These are phyloP conservation scores for Fusarium sublunatum DNA, from an alignment of 2,329 filamentous ascomycete genomes.

Conservation along the genomic window DNA sequence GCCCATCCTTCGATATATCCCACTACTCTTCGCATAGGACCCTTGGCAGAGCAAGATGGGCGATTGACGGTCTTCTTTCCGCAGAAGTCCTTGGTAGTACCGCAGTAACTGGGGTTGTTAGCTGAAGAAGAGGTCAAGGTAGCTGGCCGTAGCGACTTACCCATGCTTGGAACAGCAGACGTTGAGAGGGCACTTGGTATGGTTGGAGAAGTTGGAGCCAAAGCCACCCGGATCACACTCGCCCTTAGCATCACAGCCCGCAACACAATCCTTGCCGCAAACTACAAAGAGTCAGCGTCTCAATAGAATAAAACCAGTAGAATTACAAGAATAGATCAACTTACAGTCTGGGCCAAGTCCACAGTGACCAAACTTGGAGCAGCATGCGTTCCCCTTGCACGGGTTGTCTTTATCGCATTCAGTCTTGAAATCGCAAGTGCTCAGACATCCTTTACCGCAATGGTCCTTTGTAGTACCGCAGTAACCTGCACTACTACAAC, in stretches of 20 bases:
- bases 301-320: background rate
- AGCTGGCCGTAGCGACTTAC: background rate
- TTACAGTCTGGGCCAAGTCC: conserved; percentile 43
- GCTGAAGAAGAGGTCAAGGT: background rate
- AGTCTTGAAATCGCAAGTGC: conserved; percentile 42
- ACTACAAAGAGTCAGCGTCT: background rate
- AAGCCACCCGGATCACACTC: conserved; percentile 48
- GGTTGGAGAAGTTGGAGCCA: conserved; percentile 37
- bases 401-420: conserved; percentile 48
- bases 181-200: conserved; percentile 48
- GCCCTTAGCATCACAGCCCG: conserved; percentile 42
- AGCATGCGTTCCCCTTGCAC: conserved; percentile 49
- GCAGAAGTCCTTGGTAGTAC: conserved; percentile 3
- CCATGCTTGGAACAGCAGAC: conserved; percentile 52
- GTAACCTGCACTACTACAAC: conserved; percentile 33
- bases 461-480: conserved; percentile 40
- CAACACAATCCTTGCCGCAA: conserved; percentile 25
- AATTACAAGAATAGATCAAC: background rate
- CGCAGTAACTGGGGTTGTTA: background rate
- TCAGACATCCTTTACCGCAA: conserved; percentile 28
- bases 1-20: background rate
- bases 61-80: background rate
- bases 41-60: background rate
- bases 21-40: background rate
- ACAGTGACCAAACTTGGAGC: conserved; percentile 37